Evolutionary conservation across 306 rosid species (phyloP).

Genomic region (Dryas drummondii): DNA sequence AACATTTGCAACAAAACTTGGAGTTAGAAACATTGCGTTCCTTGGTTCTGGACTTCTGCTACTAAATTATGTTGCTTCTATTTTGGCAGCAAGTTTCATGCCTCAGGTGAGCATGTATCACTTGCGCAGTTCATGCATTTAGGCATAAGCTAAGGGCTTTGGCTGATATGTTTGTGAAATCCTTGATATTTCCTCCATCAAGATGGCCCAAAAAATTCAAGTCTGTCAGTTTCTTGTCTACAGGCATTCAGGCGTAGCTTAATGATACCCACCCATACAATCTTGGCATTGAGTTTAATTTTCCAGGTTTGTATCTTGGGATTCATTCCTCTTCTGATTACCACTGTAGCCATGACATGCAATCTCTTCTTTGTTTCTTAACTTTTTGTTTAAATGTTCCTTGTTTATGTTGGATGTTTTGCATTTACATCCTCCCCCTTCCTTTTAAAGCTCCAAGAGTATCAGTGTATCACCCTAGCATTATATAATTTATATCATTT

Average conservation of each 20-base stretch:
- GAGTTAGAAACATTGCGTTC: conserved; percentile 82
- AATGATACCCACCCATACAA: conserved; percentile 70
- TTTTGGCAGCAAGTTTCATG: conserved; percentile 65
- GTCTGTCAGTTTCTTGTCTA: conserved; percentile 22
- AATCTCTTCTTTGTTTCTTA: too few species aligned
- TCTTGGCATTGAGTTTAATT: conserved; percentile 64
- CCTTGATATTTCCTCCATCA: background rate
- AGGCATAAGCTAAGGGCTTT: background rate
- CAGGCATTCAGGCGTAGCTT: conserved; percentile 87
- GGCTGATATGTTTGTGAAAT: background rate
- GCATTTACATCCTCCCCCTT: background rate
- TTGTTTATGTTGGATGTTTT: background rate
- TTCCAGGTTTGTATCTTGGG: conserved; percentile 63
- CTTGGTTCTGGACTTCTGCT: conserved; percentile 94
- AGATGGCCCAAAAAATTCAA: background rate
- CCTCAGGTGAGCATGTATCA: conserved; percentile 60
- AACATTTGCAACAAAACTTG: conserved; percentile 90
- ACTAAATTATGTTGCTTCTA: conserved; percentile 69
- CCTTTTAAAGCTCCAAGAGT: background rate
- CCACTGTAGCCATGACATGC: background rate
- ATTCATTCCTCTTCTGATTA: background rate
- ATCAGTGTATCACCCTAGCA: background rate
- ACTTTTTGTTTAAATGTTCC: background rate
- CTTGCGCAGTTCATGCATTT: background rate
- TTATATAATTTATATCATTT: background rate